A percentile compares a stretch with the other conserved stretches of the same genome.
These are phyloP conservation scores for Chalaropsis ovoidea DNA, from an alignment of 2,329 filamentous ascomycete genomes.

Conservation along the genomic window DNA sequence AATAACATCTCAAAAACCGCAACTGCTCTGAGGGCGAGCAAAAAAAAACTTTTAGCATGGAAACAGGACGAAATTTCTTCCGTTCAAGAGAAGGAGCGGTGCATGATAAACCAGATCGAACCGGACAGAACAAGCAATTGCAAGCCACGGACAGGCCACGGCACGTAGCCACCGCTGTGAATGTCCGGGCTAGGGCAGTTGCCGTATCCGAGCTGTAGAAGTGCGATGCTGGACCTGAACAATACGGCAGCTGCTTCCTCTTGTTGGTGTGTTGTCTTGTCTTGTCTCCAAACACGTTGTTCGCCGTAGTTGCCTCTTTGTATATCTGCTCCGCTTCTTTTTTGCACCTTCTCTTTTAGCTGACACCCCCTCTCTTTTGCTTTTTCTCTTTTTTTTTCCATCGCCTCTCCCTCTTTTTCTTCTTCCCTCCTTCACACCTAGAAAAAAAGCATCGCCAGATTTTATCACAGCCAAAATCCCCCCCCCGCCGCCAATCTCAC, in stretches of 20 bases:
- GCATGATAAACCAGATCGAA: neutral
- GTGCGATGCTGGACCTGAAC: neutral
- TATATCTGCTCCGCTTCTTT: slow-evolving; percentile 10
- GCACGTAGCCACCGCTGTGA: neutral
- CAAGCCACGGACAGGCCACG: neutral
- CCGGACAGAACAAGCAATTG: neutral
- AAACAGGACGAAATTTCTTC: neutral
- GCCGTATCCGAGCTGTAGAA: neutral
- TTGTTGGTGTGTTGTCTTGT: neutral
- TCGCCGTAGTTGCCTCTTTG: slow-evolving; percentile 15
- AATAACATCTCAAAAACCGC: slow-evolving; percentile 6
- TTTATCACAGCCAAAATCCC: slow-evolving; percentile 30
- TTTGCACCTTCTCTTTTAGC: slow-evolving; percentile 1
- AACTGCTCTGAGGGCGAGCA: neutral
- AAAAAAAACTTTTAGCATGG: neutral
- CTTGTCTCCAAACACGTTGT: neutral
- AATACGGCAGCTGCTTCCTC: neutral
- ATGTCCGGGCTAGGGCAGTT: too few species aligned
- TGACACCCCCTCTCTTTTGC: slow-evolving; percentile 6
- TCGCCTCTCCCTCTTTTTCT: slow-evolving; percentile 22
- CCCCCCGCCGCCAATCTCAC: neutral
- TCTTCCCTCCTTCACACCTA: slow-evolving; percentile 25
- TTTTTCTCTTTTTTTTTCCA: slow-evolving; percentile 19
- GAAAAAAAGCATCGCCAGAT: slow-evolving; percentile 29
- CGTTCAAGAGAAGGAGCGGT: neutral